Base-by-base conservation (phyloP, 306 rosid species). In the Cicer yamashitae region DNA sequence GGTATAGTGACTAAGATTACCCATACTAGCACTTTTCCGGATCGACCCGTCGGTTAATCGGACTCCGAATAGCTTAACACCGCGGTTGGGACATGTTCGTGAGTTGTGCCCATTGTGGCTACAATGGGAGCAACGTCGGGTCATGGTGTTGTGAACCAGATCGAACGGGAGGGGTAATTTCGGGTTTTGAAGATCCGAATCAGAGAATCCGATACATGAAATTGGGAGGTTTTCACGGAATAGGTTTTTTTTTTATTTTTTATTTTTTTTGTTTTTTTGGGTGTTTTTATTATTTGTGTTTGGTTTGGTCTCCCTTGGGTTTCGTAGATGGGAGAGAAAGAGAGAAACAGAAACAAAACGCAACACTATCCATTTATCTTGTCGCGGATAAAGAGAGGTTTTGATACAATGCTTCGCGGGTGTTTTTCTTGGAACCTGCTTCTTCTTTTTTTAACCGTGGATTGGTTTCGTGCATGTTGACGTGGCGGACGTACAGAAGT, bases 101-200 rank as follows among this genome's bases (percentile, higher is more conserved):
- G 98, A 91, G 83, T 94, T 94, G 85, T 94, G 98, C 10, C 98
- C 98, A 85, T 91, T 91, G 86, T 91, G 90, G 86, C 98, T 90
- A 88, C 98, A 94, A 90, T 94, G 96, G 63, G 98, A 94, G 84
- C 98, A 94, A 51, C 94, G 81, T 75, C 98, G 90, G 58, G 98
- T 94, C 98, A 94, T 94, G 46, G 85, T 18, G 59, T 6, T 38
- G 40, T 17, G 37, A 69, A 37, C 30, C 68, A 60, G 84, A 63
- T 80, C 81, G 83, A 57, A 75, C 40, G 11, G 41, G 68, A 34
- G 20, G 10, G 20, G 4, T 1, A 3, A 15, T 2, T 47, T 5
- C 71, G 78, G 87, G 81, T 82, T 65, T 48, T 56, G 11, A 41
- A 70, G 87, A 88, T 87, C 87, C 88, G 77, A 78, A 74, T 81